Percentiles rank a stretch among this genome's conserved stretches.
Evolutionary conservation across 2,329 filamentous ascomycete genomes (phyloP).

Genomic region (Colletotrichum tofieldiae): DNA sequence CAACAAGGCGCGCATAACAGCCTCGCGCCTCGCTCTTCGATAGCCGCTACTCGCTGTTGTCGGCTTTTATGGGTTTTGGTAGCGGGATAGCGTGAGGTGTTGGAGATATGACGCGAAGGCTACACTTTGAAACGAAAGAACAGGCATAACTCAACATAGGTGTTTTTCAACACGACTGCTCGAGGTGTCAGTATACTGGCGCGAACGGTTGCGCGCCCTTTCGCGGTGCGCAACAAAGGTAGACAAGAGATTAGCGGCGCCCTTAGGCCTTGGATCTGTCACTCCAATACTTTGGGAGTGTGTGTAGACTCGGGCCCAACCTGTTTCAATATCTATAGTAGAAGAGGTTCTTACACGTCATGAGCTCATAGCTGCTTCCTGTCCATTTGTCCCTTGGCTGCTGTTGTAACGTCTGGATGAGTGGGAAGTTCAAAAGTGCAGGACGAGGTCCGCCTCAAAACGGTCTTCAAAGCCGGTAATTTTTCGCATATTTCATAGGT

Average conservation of each 20-base stretch:
- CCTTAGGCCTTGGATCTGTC: neutral
- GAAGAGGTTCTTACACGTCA: neutral
- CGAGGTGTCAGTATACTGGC: no score
- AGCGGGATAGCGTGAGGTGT: constrained; percentile 8
- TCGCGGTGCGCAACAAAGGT: neutral
- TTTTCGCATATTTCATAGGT: no score
- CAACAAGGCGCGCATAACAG: neutral
- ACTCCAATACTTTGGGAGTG: neutral
- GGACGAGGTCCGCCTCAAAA: neutral
- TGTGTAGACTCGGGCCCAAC: neutral
- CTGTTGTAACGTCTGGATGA: neutral
- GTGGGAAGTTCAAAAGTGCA: neutral
- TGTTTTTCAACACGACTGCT: no score
- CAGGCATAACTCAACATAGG: neutral
- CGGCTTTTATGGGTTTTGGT: neutral
- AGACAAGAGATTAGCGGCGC: neutral
- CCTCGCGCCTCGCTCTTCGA: neutral
- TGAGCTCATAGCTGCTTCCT: neutral
- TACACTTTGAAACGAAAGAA: neutral
- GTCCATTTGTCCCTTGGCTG: neutral
- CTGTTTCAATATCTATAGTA: neutral
- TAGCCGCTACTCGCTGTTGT: neutral
- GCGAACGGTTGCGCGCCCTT: neutral
- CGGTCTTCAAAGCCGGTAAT: neutral
- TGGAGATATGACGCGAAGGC: neutral